Conservation (phyloP, 2,329 filamentous ascomycete genomes). For the Golovinomyces cichoracearum region DNA sequence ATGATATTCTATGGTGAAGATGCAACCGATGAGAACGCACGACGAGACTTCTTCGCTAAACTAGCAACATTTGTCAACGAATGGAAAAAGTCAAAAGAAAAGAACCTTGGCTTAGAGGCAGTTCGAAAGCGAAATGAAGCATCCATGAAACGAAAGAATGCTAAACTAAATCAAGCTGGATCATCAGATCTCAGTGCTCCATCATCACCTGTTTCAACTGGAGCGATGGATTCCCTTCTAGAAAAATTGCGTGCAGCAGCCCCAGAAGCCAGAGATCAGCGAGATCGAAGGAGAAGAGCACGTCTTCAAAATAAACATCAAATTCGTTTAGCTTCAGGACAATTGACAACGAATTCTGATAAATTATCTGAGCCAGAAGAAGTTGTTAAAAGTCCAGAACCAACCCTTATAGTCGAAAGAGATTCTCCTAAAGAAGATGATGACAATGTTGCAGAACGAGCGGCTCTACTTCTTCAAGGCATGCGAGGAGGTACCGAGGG, state of each 20-base stretch:
- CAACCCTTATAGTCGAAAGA: conserved; percentile 15
- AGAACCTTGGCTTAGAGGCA: conserved; percentile 69
- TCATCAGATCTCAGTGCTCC: conserved; percentile 21
- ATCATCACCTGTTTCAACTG: conserved; percentile 45
- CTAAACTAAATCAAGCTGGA: conserved; percentile 32
- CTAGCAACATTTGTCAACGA: conserved; percentile 70
- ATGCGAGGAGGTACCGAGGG: conserved; percentile 36
- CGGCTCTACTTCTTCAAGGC: conserved; percentile 59
- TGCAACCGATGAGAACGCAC: conserved; percentile 67
- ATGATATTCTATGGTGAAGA: conserved; percentile 95
- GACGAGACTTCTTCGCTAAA: conserved; percentile 86
- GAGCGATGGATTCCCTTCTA: conserved; percentile 84
- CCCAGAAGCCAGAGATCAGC: conserved; percentile 66
- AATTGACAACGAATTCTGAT: conserved; percentile 53
- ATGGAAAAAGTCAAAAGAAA: conserved; percentile 89
- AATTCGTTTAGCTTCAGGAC: conserved; percentile 67
- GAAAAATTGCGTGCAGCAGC: conserved; percentile 87
- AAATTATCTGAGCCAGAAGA: conserved; percentile 34
- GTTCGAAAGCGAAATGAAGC: conserved; percentile 62
- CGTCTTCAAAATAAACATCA: conserved; percentile 77
- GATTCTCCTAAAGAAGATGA: conserved; percentile 12
- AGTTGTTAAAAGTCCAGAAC: conserved; percentile 24
- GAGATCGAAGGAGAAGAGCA: conserved; percentile 65
- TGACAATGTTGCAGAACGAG: conserved; percentile 60
- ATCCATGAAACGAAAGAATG: conserved; percentile 69